These are phyloP conservation scores for Penicillium digitatum DNA, from an alignment of 2,329 filamentous ascomycete species.

Conservation along the genomic window DNA sequence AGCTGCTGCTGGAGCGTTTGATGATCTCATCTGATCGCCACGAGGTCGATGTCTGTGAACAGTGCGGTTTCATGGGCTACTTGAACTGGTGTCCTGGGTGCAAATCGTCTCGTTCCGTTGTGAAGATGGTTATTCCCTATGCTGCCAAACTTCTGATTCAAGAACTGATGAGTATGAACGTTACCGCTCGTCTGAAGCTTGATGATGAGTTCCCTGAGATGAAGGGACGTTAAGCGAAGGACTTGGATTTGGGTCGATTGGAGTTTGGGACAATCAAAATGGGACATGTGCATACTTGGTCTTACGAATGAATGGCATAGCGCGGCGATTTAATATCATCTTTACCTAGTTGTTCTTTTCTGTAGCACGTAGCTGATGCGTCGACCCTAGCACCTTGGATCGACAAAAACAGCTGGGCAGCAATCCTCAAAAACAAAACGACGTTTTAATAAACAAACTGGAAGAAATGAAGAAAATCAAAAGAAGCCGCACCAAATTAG, in stretches of 20 bases:
- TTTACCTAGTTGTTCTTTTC: neutral
- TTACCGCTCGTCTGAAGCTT: constrained; percentile 84
- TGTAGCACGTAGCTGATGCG: neutral
- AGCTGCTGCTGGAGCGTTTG: constrained; percentile 83
- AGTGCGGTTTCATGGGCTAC: constrained; percentile 92
- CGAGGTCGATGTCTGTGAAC: constrained; percentile 87
- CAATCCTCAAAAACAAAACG: neutral
- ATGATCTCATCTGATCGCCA: constrained; percentile 94
- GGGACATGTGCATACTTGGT: constrained; percentile 17
- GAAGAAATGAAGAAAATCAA: neutral
- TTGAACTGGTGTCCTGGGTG: constrained; percentile 93
- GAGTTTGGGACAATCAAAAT: constrained; percentile 15
- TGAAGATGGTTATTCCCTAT: constrained; percentile 95
- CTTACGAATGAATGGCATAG: constrained; percentile 25
- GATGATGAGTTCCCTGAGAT: constrained; percentile 81
- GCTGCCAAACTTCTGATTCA: constrained; percentile 94
- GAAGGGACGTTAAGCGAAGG: constrained; percentile 30
- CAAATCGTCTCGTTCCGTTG: constrained; percentile 75
- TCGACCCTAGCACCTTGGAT: neutral
- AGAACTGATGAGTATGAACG: constrained; percentile 97
- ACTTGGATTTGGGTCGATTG: neutral
- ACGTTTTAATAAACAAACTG: neutral
- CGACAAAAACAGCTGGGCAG: neutral
- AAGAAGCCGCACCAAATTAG: constrained; percentile 2
- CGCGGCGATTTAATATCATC: constrained; percentile 24